Evolutionary conservation across 2,329 filamentous ascomycete species (phyloP), one percentile per base, ranked within the genome.

Genomic region (Graphilbum sp.): DNA sequence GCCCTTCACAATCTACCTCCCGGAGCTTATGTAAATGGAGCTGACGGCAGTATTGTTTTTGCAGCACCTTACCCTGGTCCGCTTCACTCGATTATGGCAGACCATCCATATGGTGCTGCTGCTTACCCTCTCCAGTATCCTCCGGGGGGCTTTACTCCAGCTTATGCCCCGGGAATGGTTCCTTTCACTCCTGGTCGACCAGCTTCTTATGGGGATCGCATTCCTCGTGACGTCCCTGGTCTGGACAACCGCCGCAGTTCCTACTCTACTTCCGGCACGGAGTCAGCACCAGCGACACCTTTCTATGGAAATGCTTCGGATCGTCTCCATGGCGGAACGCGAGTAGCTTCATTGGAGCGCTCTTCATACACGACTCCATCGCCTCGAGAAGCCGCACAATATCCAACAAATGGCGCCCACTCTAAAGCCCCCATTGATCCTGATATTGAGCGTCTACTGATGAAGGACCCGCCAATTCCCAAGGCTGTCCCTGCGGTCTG

Each of bases 401-500:
- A 63, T 24, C 57, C 65, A 11, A 32, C 25, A 4, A 33, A 36
- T 6, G 25, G 13, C 19, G 50, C 57, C 36, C 54, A 54, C 15
- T 54, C 59, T 21, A 73, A 73, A 53, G 49, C 57, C 25, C 37
- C 49, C 19, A 47, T 52, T 3, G 69, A 73, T 27, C 60, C 62
- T 18, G 61, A 64, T 31, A 55, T 86, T 37, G 75, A 84, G 40
- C 70, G 70, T 17, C 59, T 87, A 35, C 64, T 83, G 32, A 65
- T 77, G 50, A 73, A 82, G 52, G 77, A 86, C n/a, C 90, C 90
- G 16, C 59, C 75, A 1, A 81, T 98, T 44, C 90, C 90, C 17
- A 71, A 73, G 45, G 88, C 90, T 36, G 87, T 98, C 34, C 88
- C 88, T 15, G 88, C 90, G 7, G 78, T 86, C 46, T 87, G 83